Evolutionary conservation across 129 eudicot species (phyloP).

Genomic region (Chrysanthemum seticuspe): DNA sequence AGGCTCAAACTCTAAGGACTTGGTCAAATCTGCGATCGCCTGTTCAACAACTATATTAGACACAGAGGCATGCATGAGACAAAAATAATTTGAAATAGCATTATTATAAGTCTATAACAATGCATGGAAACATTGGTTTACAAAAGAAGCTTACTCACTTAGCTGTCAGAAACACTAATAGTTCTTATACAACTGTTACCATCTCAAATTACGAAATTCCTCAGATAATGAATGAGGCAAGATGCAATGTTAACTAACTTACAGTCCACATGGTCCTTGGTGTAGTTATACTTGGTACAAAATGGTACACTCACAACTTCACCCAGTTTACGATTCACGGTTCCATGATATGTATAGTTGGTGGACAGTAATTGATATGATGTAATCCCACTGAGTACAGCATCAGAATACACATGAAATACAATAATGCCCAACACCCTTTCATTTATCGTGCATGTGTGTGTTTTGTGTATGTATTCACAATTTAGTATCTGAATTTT

Average conservation of each 20-base stretch:
- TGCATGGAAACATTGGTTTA: conserved; percentile 10
- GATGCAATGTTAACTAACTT: conserved; percentile 11
- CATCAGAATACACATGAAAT: not conserved
- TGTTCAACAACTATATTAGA: conserved; percentile 39
- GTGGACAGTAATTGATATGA: not conserved
- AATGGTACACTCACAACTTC: not conserved
- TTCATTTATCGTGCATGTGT: not conserved
- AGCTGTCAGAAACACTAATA: conserved; percentile 3
- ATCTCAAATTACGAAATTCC: not conserved
- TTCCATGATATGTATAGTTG: conserved; percentile 1
- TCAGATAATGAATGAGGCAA: conserved; percentile 15
- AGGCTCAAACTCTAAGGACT: conserved; percentile 91
- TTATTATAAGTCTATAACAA: not conserved
- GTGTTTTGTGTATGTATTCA: not conserved
- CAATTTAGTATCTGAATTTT: conserved; percentile 1
- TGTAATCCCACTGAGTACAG: no score
- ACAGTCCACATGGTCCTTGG: not conserved
- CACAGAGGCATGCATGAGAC: conserved; percentile 21
- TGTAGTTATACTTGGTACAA: not conserved
- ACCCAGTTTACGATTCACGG: conserved; percentile 6
- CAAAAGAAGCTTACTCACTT: not conserved
- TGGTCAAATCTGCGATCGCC: conserved; percentile 97
- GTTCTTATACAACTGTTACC: not conserved
- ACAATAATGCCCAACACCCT: conserved; percentile 1
- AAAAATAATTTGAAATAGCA: conserved; percentile 10